Conservation (phyloP, 2,329 filamentous ascomycete species). For the Fusarium lateritium region DNA sequence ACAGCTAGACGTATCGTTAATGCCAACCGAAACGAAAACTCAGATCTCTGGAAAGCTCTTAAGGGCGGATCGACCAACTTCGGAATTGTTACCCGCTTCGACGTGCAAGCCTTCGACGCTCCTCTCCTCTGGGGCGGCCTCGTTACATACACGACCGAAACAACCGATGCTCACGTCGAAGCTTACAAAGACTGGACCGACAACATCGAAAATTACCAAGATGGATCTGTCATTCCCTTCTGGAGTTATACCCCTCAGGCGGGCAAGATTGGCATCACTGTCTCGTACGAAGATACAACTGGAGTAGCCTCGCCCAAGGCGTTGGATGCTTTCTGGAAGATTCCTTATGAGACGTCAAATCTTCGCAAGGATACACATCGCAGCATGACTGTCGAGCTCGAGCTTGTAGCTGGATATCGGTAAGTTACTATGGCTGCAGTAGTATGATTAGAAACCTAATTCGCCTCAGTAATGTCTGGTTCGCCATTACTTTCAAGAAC, state of each 20-base stretch:
- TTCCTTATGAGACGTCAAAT: constrained; percentile 14
- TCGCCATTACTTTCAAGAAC: constrained; percentile 25
- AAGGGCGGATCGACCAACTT: constrained; percentile 38
- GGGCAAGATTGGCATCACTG: constrained; percentile 15
- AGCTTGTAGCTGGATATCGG: constrained; percentile 22
- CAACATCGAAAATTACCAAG: constrained; percentile 15
- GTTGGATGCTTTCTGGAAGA: constrained; percentile 16
- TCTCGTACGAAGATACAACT: constrained; percentile 21
- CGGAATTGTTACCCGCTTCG: constrained; percentile 39
- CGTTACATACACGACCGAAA: constrained; percentile 28
- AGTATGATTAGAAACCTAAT: fast-evolving
- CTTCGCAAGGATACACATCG: constrained; percentile 20
- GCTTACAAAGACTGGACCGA: constrained; percentile 35
- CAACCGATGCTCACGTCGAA: constrained; percentile 28
- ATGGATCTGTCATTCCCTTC: constrained; percentile 23
- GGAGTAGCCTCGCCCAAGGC: constrained; percentile 14
- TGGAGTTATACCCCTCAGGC: constrained; percentile 23
- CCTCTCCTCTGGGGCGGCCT: constrained; percentile 37
- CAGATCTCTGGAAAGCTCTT: constrained; percentile 34
- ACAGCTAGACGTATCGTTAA: constrained; percentile 2
- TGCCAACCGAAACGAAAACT: constrained; percentile 34
- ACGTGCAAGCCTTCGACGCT: constrained; percentile 35
- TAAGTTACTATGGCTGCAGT: fast-evolving
- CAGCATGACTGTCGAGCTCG: constrained; percentile 26
- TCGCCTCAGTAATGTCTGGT: constrained; percentile 10